phyloP scores from a whole-genome alignment of 306 rosid species.

The Potentilla sterilis region DNA sequence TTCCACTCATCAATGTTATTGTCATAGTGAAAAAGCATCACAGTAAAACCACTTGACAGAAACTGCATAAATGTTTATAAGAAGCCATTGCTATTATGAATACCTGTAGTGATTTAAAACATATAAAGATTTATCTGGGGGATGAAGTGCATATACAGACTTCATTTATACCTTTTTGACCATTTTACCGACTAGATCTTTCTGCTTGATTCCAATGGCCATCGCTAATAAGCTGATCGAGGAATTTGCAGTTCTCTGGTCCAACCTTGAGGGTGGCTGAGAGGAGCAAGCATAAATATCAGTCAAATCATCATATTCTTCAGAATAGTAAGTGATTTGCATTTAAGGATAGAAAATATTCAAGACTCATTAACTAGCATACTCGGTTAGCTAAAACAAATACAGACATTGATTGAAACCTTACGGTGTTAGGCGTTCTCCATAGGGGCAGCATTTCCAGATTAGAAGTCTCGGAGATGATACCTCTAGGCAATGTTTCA shows the following conservation, averaged over 20 bases:
- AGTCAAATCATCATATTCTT: neutral
- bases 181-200: conserved; percentile 67
- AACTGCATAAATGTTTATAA: conserved; percentile 45
- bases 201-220: conserved; percentile 79
- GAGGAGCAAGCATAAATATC: neutral
- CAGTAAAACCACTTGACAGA: conserved; percentile 54
- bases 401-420: neutral
- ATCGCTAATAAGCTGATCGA: conserved; percentile 55
- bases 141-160: neutral
- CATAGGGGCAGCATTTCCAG: conserved; percentile 65
- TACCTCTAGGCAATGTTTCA: conserved; percentile 72
- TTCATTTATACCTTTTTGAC: conserved; percentile 60
- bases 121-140: neutral
- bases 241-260: conserved; percentile 36
- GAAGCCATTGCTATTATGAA: conserved; percentile 6
- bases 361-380: neutral
- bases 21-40: conserved; percentile 93
- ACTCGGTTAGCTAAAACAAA: neutral
- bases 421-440: conserved; percentile 35
- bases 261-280: conserved; percentile 11
- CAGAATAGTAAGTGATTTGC: neutral
- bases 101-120: neutral
- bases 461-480: conserved; percentile 56
- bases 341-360: neutral
- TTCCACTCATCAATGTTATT: conserved; percentile 68